phyloP scores from a whole-genome alignment of 495 filamentous ascomycete genomes.

The Penicillium silybi region DNA sequence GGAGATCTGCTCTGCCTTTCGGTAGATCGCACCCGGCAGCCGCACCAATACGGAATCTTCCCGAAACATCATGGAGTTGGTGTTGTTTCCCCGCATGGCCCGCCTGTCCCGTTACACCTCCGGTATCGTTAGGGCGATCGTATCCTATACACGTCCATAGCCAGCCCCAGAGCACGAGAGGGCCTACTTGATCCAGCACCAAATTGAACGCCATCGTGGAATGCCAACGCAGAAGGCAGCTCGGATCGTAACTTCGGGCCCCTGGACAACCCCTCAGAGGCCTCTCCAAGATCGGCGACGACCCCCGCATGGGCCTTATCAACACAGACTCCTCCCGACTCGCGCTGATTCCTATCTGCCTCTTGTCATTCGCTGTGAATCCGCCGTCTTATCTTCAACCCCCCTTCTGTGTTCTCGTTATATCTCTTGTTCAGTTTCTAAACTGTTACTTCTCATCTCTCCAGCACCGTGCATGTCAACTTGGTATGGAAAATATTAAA shows the following conservation, averaged over 20 bases:
- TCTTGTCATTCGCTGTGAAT: constrained; percentile 10
- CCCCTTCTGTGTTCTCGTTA: not conserved
- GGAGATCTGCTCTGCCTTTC: not conserved
- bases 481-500: constrained; percentile 58
- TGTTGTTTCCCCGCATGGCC: not conserved
- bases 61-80: not conserved
- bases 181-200: not conserved
- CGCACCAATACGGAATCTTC: not conserved
- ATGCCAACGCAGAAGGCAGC: not conserved
- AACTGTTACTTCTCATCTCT: not conserved
- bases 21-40: not conserved
- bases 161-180: not conserved
- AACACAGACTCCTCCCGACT: constrained; percentile 1
- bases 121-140: not conserved
- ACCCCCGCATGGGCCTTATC: constrained; percentile 21
- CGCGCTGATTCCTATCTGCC: not conserved
- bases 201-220: not conserved
- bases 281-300: constrained; percentile 6
- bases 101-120: not conserved
- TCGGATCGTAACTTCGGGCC: not conserved
- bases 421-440: not conserved
- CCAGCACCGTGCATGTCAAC: not conserved
- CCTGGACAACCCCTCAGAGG: constrained; percentile 1
- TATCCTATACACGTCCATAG: not conserved
- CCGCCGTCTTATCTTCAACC: constrained; percentile 10